phyloP scores from a whole-genome alignment of 73 alveolate species.

The Paraurostyla sp. region DNA sequence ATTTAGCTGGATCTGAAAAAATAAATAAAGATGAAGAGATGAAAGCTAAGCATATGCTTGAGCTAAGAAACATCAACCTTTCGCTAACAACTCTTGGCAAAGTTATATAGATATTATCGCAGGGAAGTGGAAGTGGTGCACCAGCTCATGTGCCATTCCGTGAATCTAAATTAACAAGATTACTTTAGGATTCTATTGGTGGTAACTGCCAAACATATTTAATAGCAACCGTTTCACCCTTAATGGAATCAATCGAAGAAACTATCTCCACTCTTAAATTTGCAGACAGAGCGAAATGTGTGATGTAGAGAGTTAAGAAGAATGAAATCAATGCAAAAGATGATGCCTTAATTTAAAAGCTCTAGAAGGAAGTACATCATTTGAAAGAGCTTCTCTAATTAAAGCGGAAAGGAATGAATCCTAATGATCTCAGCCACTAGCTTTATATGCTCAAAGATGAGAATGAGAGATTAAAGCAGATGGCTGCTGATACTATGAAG shows the following conservation, averaged over 20 bases:
- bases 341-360: slow-evolving; percentile 83
- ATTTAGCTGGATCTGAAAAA: slow-evolving; percentile 96
- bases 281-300: slow-evolving; percentile 95
- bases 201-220: slow-evolving; percentile 89
- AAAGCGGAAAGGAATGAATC: slow-evolving; percentile 80
- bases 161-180: slow-evolving; percentile 93
- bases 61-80: slow-evolving; percentile 86
- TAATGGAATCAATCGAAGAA: slow-evolving; percentile 85
- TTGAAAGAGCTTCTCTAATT: slow-evolving; percentile 82
- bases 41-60: slow-evolving; percentile 83
- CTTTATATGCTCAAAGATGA: slow-evolving; percentile 77
- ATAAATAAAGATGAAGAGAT: slow-evolving; percentile 85
- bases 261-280: slow-evolving; percentile 89
- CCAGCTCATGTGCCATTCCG: slow-evolving; percentile 83
- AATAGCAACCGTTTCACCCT: slow-evolving; percentile 91
- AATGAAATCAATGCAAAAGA: slow-evolving; percentile 88
- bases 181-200: slow-evolving; percentile 90
- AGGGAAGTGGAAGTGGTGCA: slow-evolving; percentile 60
- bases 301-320: slow-evolving; percentile 76
- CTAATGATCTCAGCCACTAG: slow-evolving; percentile 71
- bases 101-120: slow-evolving; percentile 69
- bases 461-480: slow-evolving; percentile 77
- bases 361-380: slow-evolving; percentile 83
- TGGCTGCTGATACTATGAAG: too few relatives aligned
- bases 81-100: slow-evolving; percentile 94